A percentile compares a stretch with the other conserved stretches of the same genome.
phyloP scores from a whole-genome alignment of 805 yeast genomes.

The Clavispora fructus region DNA sequence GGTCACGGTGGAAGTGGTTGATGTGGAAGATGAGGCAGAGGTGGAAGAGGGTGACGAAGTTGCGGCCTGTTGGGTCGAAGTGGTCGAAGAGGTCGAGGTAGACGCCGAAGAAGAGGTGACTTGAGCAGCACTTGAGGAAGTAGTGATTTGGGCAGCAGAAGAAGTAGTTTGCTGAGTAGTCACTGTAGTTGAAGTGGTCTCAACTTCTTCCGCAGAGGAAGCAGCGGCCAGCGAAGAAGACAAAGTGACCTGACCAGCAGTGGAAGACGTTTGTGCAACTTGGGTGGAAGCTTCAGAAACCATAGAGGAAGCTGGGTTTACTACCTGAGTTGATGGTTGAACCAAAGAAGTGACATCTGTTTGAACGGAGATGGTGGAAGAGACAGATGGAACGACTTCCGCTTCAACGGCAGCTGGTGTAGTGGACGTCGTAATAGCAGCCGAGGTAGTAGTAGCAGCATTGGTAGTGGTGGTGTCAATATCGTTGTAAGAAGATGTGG shows the following conservation, averaged over 20 bases:
- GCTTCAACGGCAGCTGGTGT: conserved; percentile 7
- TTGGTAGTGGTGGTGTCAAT: conserved; percentile 3
- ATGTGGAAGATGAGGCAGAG: conserved; percentile 3
- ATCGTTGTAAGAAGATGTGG: conserved; percentile 22
- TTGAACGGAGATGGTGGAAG: conserved; percentile 18
- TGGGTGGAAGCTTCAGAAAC: conserved; percentile 6
- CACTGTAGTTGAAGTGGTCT: conserved; percentile 5
- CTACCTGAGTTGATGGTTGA: conserved; percentile 4
- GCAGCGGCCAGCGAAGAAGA: conserved; percentile 8
- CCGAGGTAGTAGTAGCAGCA: conserved; percentile 10
- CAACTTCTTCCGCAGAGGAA: conserved; percentile 16
- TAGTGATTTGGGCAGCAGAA: conserved; percentile 10
- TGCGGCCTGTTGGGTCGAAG: too few relatives aligned
- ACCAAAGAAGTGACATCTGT: conserved; percentile 25
- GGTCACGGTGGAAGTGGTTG: conserved; percentile 14
- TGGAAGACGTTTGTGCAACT: conserved; percentile 7
- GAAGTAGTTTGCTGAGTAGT: conserved; percentile 15
- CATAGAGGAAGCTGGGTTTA: conserved; percentile 3
- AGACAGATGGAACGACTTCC: conserved; percentile 7
- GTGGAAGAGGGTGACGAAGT: too few relatives aligned
- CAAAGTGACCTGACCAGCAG: conserved; percentile 1
- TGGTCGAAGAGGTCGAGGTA: conserved; percentile 3
- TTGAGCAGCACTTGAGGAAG: not conserved
- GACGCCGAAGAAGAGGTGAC: too few relatives aligned
- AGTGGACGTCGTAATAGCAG: conserved; percentile 7